Evolutionary conservation across 164 flowering plant species (phyloP).

Genomic region (Vitis rupestris): DNA sequence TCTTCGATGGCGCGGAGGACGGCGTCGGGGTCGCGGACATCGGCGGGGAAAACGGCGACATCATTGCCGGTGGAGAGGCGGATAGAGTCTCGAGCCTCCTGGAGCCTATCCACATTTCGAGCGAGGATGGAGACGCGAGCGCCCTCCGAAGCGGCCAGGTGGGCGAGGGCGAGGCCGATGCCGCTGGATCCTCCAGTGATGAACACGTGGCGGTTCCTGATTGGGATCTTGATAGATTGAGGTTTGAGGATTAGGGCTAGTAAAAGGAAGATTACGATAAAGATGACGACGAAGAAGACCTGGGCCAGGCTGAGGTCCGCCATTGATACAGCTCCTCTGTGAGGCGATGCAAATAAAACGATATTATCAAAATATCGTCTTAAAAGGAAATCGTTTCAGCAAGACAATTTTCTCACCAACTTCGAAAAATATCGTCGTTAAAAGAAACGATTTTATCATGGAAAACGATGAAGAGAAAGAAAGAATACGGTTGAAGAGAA

Average conservation of each 20-base stretch:
- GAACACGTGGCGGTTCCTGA: constrained; percentile 84
- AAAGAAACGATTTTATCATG: no score
- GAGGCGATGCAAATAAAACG: no score
- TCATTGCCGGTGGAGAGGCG: constrained; percentile 71
- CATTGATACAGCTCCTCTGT: constrained; percentile 31
- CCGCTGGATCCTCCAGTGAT: constrained; percentile 97
- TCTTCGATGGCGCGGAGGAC: constrained; percentile 44
- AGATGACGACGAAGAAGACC: constrained; percentile 29
- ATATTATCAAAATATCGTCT: no score
- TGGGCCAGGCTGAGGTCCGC: constrained; percentile 25
- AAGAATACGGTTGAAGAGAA: no score
- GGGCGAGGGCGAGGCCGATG: constrained; percentile 87
- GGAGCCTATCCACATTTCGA: constrained; percentile 57
- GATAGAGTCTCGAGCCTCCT: constrained; percentile 62
- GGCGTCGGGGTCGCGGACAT: constrained; percentile 68
- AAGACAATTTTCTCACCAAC: no score
- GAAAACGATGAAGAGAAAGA: no score
- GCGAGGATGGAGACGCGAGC: constrained; percentile 88
- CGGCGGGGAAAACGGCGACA: constrained; percentile 58
- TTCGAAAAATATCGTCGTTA: no score
- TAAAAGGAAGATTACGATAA: constrained; percentile 36
- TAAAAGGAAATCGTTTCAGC: no score
- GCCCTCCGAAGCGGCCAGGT: constrained; percentile 66
- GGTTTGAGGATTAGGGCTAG: constrained; percentile 58
- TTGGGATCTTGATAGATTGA: constrained; percentile 54